Conservation (phyloP, 78 protist genomes). For the Dictyostelium citrinum region DNA sequence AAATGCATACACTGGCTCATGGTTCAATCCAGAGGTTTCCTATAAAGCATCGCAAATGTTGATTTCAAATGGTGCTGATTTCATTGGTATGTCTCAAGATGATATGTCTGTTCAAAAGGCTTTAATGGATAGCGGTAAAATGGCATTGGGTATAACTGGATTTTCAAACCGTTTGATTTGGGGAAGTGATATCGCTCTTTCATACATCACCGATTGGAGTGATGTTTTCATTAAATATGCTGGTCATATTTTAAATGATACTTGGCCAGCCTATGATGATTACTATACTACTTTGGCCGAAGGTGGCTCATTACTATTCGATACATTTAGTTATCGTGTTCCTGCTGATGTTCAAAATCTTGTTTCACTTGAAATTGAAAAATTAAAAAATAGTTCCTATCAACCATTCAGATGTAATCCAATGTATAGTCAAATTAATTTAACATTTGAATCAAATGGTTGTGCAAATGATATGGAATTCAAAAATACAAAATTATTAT, state of each 20-base stretch:
- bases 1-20: background rate
- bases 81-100: slow-evolving; percentile 23
- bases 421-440: background rate
- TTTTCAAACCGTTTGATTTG: background rate
- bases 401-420: slow-evolving; percentile 22
- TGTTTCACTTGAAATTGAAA: background rate
- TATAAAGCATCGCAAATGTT: background rate
- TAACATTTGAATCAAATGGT: background rate
- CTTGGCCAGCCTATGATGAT: background rate
- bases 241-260: background rate
- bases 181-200: background rate
- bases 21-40: slow-evolving; percentile 29
- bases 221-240: background rate
- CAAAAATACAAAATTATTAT: background rate
- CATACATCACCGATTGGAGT: slow-evolving; percentile 7
- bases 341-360: background rate
- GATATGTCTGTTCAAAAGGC: slow-evolving; percentile 36
- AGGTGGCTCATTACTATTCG: background rate
- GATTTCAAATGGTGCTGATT: slow-evolving; percentile 5
- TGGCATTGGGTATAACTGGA: slow-evolving; percentile 27
- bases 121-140: background rate
- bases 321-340: background rate
- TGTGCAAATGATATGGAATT: background rate
- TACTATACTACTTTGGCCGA: background rate
- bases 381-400: background rate